phyloP scores from a whole-genome alignment of 192 early-diverging fungal genomes.

The Chytriomyces confervae region DNA sequence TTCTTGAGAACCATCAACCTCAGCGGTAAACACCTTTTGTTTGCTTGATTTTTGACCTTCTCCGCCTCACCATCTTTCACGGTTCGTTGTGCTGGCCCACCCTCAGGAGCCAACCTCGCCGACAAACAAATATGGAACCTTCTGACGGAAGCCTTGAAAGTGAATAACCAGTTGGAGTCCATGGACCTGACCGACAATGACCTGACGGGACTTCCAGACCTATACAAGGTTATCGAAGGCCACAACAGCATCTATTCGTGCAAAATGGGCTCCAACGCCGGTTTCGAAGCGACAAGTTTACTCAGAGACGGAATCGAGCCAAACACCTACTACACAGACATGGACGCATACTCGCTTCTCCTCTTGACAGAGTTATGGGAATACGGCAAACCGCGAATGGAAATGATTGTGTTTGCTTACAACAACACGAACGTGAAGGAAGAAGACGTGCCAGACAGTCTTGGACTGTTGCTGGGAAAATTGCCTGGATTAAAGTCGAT shows the following conservation, averaged over 20 bases:
- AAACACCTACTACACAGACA: not conserved
- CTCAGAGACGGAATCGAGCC: not conserved
- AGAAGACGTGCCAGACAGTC: not conserved
- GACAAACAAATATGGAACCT: constrained; percentile 5
- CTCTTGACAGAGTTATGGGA: constrained; percentile 4
- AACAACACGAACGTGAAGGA: not conserved
- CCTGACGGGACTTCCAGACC: constrained; percentile 9
- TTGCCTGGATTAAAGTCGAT: not conserved
- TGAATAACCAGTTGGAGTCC: not conserved
- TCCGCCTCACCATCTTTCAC: too few species aligned
- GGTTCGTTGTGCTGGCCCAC: too few species aligned
- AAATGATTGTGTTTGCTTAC: not conserved
- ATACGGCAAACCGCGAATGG: not conserved
- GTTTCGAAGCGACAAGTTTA: not conserved
- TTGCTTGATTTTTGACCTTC: constrained; percentile 10
- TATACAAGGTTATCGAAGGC: not conserved
- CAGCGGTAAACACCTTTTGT: too few species aligned
- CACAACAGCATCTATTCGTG: not conserved
- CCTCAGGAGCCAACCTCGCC: not conserved
- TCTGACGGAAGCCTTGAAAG: constrained; percentile 3
- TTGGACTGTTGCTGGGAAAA: not conserved
- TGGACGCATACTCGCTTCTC: not conserved
- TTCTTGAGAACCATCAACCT: not conserved
- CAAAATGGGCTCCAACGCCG: constrained; percentile 4
- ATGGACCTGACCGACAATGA: constrained; percentile 25